phyloP scores from a whole-genome alignment of 176 grass and related monocot species.

The Ampelocalamus luodianensis region DNA sequence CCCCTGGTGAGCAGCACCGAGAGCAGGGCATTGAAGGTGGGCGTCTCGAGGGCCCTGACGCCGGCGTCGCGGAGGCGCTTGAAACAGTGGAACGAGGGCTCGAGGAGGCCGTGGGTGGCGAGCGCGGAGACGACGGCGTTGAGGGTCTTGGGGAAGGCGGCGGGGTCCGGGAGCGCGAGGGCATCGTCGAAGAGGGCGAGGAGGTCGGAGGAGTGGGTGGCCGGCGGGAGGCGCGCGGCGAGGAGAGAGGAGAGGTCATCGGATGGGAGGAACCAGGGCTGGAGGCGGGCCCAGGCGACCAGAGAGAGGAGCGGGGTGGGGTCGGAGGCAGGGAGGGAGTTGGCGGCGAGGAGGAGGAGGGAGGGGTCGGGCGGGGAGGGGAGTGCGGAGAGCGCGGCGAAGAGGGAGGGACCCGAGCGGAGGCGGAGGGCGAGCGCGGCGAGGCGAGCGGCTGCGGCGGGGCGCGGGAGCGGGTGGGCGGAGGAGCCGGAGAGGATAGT shows the following conservation, averaged over 20 bases:
- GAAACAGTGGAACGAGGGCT: constrained; percentile 82
- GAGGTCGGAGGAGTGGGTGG: constrained; percentile 58
- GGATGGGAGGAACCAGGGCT: constrained; percentile 70
- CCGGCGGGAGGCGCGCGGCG: constrained; percentile 50
- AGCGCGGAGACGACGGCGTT: constrained; percentile 65
- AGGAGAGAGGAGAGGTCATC: constrained; percentile 56
- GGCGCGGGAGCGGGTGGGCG: constrained; percentile 73
- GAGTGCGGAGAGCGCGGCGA: constrained; percentile 71
- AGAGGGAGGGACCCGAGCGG: constrained; percentile 74
- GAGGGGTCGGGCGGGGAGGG: constrained; percentile 69
- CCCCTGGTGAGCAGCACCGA: constrained; percentile 83
- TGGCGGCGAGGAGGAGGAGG: constrained; percentile 64
- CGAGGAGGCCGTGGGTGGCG: constrained; percentile 58
- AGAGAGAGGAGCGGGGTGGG: constrained; percentile 77
- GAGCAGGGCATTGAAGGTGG: constrained; percentile 80
- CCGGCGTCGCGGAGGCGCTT: constrained; percentile 76
- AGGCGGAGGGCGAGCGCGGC: constrained; percentile 73
- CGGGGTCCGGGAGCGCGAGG: constrained; percentile 60
- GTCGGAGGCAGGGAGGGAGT: constrained; percentile 78
- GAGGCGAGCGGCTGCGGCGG: constrained; percentile 67
- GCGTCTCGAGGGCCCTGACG: constrained; percentile 55
- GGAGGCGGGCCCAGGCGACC: constrained; percentile 73
- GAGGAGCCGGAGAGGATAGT: constrained; percentile 78
- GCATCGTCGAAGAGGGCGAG: constrained; percentile 66
- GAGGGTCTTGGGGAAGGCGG: constrained; percentile 65